These are phyloP conservation scores for Kwoniella sp. DNA, from an alignment of 768 basidiomycete species.

Conservation along the genomic window DNA sequence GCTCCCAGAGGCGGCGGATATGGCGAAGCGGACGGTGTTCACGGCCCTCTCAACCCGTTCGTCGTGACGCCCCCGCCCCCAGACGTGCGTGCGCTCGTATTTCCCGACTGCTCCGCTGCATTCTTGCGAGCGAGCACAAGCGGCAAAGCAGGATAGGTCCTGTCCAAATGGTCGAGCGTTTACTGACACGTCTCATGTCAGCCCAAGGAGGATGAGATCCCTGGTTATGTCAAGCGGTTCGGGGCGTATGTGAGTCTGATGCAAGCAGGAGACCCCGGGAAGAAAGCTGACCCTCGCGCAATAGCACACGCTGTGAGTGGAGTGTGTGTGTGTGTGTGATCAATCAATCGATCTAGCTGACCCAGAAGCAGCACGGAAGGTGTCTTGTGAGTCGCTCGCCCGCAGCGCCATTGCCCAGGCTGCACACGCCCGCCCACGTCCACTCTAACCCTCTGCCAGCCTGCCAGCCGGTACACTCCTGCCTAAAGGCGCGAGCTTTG, in stretches of 20 bases:
- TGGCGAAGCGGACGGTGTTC: constrained; percentile 18
- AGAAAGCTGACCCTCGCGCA: background rate
- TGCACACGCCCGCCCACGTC: background rate
- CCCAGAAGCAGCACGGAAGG: constrained; percentile 35
- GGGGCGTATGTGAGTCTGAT: constrained; percentile 42
- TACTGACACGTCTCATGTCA: background rate
- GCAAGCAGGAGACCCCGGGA: background rate
- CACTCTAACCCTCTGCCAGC: background rate
- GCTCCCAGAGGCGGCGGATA: constrained; percentile 12
- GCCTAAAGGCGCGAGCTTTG: constrained; percentile 41
- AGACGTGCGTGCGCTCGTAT: constrained; percentile 18
- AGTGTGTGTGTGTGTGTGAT: background rate
- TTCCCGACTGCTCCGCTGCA: background rate
- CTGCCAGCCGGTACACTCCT: constrained; percentile 42
- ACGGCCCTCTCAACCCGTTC: constrained; percentile 39
- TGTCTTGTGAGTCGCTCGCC: constrained; percentile 31
- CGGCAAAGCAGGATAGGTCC: constrained; percentile 11
- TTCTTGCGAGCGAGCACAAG: background rate
- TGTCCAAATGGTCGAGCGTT: too few species aligned
- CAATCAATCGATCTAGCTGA: too few species aligned
- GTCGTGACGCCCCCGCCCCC: constrained; percentile 31
- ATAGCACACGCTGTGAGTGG: constrained; percentile 42
- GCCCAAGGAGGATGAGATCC: constrained; percentile 42
- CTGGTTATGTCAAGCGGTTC: constrained; percentile 41
- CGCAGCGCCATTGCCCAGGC: background rate